Evolutionary conservation across 148 eudicot species (phyloP).

Genomic region (Rhododendron griersonianum): DNA sequence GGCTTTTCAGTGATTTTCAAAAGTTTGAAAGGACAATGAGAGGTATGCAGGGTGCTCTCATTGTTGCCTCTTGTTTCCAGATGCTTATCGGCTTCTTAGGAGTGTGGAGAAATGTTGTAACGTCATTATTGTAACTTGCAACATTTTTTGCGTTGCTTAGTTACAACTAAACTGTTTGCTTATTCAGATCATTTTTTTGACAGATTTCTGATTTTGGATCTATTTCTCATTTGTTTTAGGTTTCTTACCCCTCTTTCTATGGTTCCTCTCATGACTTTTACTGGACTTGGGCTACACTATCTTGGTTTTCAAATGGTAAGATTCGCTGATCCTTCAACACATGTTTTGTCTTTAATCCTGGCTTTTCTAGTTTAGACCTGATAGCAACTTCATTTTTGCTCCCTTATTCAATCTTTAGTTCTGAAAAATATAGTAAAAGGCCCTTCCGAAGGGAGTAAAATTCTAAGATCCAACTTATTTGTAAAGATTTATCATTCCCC

Average conservation of each 20-base stretch:
- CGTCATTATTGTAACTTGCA: conserved; percentile 17
- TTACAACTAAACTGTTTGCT: background rate
- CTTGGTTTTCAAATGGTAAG: conserved; percentile 67
- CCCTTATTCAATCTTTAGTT: background rate
- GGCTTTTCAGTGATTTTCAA: conserved; percentile 25
- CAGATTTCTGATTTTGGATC: background rate
- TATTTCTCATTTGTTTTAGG: conserved; percentile 27
- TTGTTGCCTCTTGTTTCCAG: conserved; percentile 52
- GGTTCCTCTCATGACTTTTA: conserved; percentile 66
- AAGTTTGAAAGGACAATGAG: conserved; percentile 65
- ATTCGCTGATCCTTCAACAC: background rate
- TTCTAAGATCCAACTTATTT: too few species aligned
- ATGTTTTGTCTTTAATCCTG: background rate
- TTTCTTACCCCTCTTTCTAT: conserved; percentile 65
- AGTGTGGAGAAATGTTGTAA: conserved; percentile 61
- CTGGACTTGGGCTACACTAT: conserved; percentile 66
- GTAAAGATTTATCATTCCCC: too few species aligned
- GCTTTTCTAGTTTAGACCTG: background rate
- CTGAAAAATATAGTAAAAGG: background rate
- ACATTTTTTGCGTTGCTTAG: background rate
- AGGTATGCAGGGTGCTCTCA: conserved; percentile 62
- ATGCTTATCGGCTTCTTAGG: conserved; percentile 53
- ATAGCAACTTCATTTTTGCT: background rate
- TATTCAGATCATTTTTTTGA: too few species aligned
- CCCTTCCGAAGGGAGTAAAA: background rate